These are phyloP conservation scores for Zygoascus sp. DNA, from an alignment of 1,139 yeast species.

Conservation along the genomic window DNA sequence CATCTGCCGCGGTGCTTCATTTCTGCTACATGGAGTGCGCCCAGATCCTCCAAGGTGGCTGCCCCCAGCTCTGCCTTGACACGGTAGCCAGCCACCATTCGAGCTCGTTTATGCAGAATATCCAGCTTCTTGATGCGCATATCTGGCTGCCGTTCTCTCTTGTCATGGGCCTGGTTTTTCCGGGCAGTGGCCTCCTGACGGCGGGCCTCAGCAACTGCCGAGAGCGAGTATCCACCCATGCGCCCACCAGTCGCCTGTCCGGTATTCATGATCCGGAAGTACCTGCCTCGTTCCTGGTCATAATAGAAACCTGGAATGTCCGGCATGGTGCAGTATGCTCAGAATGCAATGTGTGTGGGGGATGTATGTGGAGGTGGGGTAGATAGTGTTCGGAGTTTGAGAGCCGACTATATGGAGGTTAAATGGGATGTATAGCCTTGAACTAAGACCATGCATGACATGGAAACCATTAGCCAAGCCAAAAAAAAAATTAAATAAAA, in stretches of 20 bases:
- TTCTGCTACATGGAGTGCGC: constrained; percentile 4
- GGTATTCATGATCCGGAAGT: constrained; percentile 19
- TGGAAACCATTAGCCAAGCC: too few species aligned
- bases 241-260: constrained; percentile 16
- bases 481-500: too few species aligned
- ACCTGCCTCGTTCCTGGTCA: constrained; percentile 20
- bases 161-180: constrained; percentile 4
- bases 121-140: not conserved
- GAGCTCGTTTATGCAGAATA: not conserved
- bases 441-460: too few species aligned
- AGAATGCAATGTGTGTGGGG: not conserved
- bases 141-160: not conserved
- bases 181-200: constrained; percentile 14
- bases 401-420: too few species aligned
- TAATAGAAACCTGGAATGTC: constrained; percentile 25
- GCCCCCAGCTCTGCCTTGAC: constrained; percentile 5
- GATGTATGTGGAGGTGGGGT: too few species aligned
- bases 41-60: constrained; percentile 2
- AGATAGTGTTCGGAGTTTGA: too few species aligned
- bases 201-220: constrained; percentile 15
- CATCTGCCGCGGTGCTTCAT: constrained; percentile 9
- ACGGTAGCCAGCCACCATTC: constrained; percentile 5
- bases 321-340: not conserved
- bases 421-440: too few species aligned
- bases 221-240: constrained; percentile 8